Evolutionary conservation across 306 rosid genomes (phyloP).

Genomic region (Aeschynomene evenia): DNA sequence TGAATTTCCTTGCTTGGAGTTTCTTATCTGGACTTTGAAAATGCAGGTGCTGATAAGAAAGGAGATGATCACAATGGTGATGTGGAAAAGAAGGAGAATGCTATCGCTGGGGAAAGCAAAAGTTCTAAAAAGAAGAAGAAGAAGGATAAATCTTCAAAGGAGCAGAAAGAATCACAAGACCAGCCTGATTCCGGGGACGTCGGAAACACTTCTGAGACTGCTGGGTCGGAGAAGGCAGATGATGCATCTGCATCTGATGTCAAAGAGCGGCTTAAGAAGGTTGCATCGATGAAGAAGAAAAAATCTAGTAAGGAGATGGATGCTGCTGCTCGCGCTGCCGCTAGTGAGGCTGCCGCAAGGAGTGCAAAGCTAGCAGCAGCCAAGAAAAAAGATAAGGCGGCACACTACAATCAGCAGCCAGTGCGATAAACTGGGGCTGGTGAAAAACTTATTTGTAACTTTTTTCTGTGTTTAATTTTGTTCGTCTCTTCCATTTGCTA

Average conservation of each 20-base stretch:
- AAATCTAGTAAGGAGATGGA: conserved; percentile 79
- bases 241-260: conserved; percentile 53
- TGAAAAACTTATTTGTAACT: conserved; percentile 24
- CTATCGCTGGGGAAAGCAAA: conserved; percentile 59
- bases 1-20: neutral
- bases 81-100: conserved; percentile 54
- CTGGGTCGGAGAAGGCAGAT: conserved; percentile 50
- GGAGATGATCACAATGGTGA: conserved; percentile 39
- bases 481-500: conserved; percentile 19
- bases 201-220: conserved; percentile 37
- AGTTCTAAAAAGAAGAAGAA: conserved; percentile 68
- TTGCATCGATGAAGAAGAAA: conserved; percentile 68
- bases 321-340: conserved; percentile 72
- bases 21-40: neutral
- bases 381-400: conserved; percentile 80
- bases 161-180: conserved; percentile 56
- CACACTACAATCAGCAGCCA: conserved; percentile 75
- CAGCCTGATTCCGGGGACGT: conserved; percentile 38
- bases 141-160: conserved; percentile 72
- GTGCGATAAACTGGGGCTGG: conserved; percentile 55
- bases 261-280: conserved; percentile 76
- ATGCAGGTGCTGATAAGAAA: conserved; percentile 43
- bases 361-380: conserved; percentile 64
- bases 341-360: conserved; percentile 74
- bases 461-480: conserved; percentile 17